A percentile compares a stretch with the other conserved stretches of the same genome.
phyloP scores from a whole-genome alignment of 768 basidiomycete species.

The Russula emetica region DNA sequence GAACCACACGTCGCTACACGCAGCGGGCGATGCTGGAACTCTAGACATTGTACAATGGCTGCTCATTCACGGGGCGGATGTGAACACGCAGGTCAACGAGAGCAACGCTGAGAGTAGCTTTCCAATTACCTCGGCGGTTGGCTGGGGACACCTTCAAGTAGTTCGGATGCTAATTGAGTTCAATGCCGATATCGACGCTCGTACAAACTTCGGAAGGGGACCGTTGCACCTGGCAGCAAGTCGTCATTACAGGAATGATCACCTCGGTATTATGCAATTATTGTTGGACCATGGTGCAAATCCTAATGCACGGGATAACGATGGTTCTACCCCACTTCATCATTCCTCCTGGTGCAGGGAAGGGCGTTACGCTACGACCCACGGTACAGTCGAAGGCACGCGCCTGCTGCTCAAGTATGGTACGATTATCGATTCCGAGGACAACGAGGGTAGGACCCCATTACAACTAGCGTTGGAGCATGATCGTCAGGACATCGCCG shows the following conservation, averaged over 20 bases:
- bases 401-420: constrained; percentile 6
- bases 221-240: neutral
- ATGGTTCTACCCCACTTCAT: neutral
- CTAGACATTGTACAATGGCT: neutral
- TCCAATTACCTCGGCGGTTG: neutral
- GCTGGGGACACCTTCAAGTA: neutral
- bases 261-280: neutral
- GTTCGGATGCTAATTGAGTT: neutral
- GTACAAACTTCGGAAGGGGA: neutral
- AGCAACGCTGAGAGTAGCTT: no score
- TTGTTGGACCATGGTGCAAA: neutral
- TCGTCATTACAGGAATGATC: neutral
- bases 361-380: no score
- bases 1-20: neutral
- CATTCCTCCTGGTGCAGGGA: neutral
- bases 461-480: neutral
- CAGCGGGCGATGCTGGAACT: rapidly evolving
- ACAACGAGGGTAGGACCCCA: neutral
- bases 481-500: neutral
- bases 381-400: neutral
- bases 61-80: neutral
- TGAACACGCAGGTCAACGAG: rapidly evolving
- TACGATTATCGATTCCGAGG: neutral
- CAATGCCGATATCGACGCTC: neutral
- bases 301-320: neutral